phyloP scores from a whole-genome alignment of 352 stramenopile species.

The Pythium biforme region DNA sequence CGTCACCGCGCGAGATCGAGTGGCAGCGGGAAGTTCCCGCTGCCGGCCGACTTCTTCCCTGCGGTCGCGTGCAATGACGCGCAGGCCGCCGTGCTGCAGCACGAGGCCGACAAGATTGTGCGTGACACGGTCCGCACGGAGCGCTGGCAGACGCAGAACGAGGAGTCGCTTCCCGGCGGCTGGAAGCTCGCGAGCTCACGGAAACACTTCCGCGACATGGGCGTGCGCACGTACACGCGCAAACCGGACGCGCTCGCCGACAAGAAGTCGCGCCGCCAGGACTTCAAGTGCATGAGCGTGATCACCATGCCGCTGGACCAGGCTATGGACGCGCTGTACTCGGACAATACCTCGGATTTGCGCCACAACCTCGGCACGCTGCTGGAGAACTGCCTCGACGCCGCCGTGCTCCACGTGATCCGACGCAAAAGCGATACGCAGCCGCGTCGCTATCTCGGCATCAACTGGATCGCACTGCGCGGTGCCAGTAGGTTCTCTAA shows the following conservation, averaged over 20 bases:
- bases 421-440: conserved; percentile 36
- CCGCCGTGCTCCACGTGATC: conserved; percentile 53
- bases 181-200: conserved; percentile 75
- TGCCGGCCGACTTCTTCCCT: conserved; percentile 49
- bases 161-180: conserved; percentile 44
- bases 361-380: conserved; percentile 56
- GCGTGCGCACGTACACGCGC: conserved; percentile 58
- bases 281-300: conserved; percentile 70
- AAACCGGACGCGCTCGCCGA: conserved; percentile 35
- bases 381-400: conserved; percentile 58
- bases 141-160: conserved; percentile 62
- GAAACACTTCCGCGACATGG: conserved; percentile 62
- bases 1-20: conserved; percentile 12
- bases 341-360: conserved; percentile 58
- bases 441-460: conserved; percentile 59
- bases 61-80: conserved; percentile 31
- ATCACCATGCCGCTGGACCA: conserved; percentile 44
- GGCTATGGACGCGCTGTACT: conserved; percentile 56
- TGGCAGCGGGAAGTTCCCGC: conserved; percentile 33
- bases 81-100: conserved; percentile 42
- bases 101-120: conserved; percentile 22
- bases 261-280: conserved; percentile 35
- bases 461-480: conserved; percentile 59
- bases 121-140: conserved; percentile 36
- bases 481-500: conserved; percentile 52